phyloP scores from a whole-genome alignment of 345 rosid species.

The Tarenaya hassleriana region DNA sequence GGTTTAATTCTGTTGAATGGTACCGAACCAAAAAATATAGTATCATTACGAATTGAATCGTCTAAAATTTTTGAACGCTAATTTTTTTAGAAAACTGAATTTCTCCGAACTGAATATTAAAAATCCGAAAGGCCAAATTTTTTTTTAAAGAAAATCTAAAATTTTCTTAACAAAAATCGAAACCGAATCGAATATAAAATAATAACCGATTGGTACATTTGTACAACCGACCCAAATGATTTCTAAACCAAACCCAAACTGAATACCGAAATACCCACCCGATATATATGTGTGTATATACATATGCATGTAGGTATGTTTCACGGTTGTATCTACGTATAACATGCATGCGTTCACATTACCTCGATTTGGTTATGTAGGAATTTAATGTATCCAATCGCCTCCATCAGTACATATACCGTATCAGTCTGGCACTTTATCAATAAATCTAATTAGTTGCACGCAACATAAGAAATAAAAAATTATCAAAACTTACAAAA shows the following conservation, averaged over 20 bases:
- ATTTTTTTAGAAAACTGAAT: too few relatives aligned
- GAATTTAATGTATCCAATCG: constrained; percentile 90
- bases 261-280: background rate
- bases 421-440: constrained; percentile 80
- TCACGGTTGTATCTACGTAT: constrained; percentile 5
- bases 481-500: too few relatives aligned
- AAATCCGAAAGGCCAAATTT: too few relatives aligned
- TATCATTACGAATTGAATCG: background rate
- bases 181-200: too few relatives aligned
- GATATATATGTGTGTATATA: too few relatives aligned
- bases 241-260: background rate
- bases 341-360: too few relatives aligned
- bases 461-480: too few relatives aligned
- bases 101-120: too few relatives aligned
- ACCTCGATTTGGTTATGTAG: constrained; percentile 94
- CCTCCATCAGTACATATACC: constrained; percentile 95
- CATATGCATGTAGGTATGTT: background rate
- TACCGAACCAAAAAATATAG: constrained; percentile 5
- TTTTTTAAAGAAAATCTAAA: too few relatives aligned
- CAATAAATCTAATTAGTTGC: background rate
- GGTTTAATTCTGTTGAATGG: background rate
- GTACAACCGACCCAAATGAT: background rate
- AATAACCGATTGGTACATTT: too few relatives aligned
- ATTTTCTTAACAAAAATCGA: too few relatives aligned
- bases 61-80: background rate